phyloP scores from a whole-genome alignment of 2,329 filamentous ascomycete species.

The Botrytis fragariae region DNA sequence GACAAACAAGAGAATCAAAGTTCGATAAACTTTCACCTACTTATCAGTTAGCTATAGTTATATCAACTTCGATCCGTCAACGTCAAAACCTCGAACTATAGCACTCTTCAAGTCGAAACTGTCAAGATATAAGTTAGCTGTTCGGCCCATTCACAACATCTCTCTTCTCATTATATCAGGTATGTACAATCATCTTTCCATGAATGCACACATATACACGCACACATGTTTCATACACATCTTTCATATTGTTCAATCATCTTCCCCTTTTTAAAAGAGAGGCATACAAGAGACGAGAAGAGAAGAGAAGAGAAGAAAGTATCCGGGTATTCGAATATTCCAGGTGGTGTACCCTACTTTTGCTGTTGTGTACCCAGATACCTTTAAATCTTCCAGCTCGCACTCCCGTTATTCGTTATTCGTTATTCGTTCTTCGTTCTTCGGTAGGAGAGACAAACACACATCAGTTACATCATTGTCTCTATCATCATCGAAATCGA shows the following conservation, averaged over 20 bases:
- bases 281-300: neutral
- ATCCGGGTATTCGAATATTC: neutral
- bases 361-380: neutral
- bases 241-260: neutral
- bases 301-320: neutral
- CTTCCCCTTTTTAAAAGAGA: neutral
- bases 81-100: neutral
- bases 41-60: neutral
- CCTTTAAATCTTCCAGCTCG: neutral
- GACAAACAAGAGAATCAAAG: neutral
- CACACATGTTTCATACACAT: neutral
- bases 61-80: neutral
- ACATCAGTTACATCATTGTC: neutral
- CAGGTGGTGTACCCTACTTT: constrained; percentile 1
- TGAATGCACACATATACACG: neutral
- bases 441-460: neutral
- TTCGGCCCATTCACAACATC: neutral
- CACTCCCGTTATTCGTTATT: neutral
- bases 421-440: neutral
- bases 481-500: neutral
- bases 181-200: neutral
- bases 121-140: neutral
- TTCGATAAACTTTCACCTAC: neutral
- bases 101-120: neutral
- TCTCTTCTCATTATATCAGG: neutral